Evolutionary conservation across 2,329 filamentous ascomycete species (phyloP).

Genomic region (Thelonectria olida): DNA sequence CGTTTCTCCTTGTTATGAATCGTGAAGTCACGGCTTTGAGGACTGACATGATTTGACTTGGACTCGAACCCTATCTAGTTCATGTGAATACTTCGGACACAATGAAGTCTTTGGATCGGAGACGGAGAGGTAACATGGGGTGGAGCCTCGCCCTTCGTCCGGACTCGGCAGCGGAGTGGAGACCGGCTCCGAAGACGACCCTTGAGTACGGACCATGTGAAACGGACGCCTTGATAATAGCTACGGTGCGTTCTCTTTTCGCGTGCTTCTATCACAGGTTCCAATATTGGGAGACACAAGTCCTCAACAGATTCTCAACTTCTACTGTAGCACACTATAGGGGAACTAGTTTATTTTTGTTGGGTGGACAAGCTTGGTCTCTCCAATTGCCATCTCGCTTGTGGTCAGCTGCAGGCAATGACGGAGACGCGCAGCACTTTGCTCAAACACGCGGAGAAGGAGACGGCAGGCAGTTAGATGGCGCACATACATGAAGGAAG

Average conservation of each 20-base stretch:
- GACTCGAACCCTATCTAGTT: too few relatives aligned
- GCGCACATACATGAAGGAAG: neutral
- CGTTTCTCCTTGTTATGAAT: neutral
- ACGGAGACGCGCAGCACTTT: slow-evolving; percentile 24
- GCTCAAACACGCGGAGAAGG: neutral
- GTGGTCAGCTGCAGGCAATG: slow-evolving; percentile 28
- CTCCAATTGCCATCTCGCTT: neutral
- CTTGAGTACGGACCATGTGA: neutral
- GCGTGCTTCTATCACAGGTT: too few relatives aligned
- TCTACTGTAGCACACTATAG: neutral
- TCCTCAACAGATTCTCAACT: neutral
- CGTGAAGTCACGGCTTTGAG: too few relatives aligned
- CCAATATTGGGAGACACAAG: neutral
- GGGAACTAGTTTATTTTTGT: slow-evolving; percentile 11
- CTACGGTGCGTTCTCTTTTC: too few relatives aligned
- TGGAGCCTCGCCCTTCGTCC: neutral
- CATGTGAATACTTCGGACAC: neutral
- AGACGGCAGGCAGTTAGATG: neutral
- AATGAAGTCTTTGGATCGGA: neutral
- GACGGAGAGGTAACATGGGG: slow-evolving; percentile 12
- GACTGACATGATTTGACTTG: too few relatives aligned
- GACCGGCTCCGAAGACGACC: slow-evolving; percentile 10
- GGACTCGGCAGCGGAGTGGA: slow-evolving; percentile 6
- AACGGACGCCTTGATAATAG: too few relatives aligned
- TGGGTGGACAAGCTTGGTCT: neutral